Evolutionary conservation across 441 rosid species (phyloP).

Genomic region (Gossypium gossypioides): DNA sequence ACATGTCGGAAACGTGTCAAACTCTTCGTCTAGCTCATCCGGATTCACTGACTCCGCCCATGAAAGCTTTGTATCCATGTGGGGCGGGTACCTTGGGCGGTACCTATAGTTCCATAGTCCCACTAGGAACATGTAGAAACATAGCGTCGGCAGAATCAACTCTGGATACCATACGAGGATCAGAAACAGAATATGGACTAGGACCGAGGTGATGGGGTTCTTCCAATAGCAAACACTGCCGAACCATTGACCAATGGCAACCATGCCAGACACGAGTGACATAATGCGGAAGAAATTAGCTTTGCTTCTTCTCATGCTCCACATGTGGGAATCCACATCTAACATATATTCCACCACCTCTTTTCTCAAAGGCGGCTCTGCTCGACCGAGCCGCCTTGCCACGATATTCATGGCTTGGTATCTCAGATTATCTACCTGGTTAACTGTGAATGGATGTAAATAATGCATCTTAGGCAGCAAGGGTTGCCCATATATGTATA

Average conservation of each 20-base stretch:
- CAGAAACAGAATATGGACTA: constrained; percentile 42
- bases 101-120: constrained; percentile 53
- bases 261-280: constrained; percentile 39
- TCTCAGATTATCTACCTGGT: constrained; percentile 47
- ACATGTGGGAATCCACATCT: constrained; percentile 55
- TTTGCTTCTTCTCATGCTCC: constrained; percentile 77
- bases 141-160: constrained; percentile 43
- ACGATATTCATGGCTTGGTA: constrained; percentile 63
- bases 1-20: constrained; percentile 54
- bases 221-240: constrained; percentile 48
- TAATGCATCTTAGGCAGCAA: constrained; percentile 69
- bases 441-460: constrained; percentile 48
- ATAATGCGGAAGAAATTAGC: constrained; percentile 54
- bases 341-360: constrained; percentile 61
- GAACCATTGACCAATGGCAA: constrained; percentile 35
- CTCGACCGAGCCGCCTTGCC: constrained; percentile 46
- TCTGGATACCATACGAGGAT: constrained; percentile 50
- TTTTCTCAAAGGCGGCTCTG: constrained; percentile 59
- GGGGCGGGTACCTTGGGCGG: constrained; percentile 49
- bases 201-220: constrained; percentile 45
- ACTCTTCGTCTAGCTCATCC: constrained; percentile 59
- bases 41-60: constrained; percentile 53
- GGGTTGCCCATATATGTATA: constrained; percentile 41
- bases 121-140: constrained; percentile 48
- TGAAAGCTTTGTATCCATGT: constrained; percentile 55